These are phyloP conservation scores for Aspergillus ochraceus DNA, from an alignment of 2,329 filamentous ascomycete species.

Conservation along the genomic window DNA sequence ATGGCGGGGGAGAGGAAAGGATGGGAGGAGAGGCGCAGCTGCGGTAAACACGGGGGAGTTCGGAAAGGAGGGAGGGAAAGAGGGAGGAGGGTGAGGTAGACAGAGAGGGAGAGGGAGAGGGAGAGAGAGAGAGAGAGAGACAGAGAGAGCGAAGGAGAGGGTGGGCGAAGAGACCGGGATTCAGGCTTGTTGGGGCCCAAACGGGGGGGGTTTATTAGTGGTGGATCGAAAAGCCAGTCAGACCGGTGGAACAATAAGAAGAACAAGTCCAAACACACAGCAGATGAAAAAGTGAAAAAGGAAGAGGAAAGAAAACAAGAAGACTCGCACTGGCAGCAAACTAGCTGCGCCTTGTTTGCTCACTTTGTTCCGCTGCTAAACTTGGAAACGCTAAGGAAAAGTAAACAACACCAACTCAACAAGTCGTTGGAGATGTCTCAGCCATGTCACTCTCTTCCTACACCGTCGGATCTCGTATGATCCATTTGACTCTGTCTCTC, in stretches of 20 bases:
- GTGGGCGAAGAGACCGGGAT: no score
- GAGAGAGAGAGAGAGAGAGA: background rate
- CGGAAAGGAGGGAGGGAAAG: background rate
- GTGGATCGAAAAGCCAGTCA: no score
- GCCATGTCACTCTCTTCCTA: conserved; percentile 9
- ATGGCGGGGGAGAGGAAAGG: conserved; percentile 16
- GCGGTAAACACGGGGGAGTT: conserved; percentile 17
- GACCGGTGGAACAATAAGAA: no score
- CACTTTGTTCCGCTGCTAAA: conserved; percentile 22
- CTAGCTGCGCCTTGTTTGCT: conserved; percentile 21
- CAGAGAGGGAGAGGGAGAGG: conserved; percentile 4
- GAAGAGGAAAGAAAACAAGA: conserved; percentile 12
- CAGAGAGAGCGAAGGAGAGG: no score
- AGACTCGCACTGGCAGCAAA: conserved; percentile 13
- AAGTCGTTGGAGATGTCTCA: conserved; percentile 7
- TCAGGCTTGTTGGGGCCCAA: no score
- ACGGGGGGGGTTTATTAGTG: no score
- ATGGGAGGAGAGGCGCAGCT: conserved; percentile 8
- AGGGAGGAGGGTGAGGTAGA: background rate
- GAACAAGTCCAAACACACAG: background rate
- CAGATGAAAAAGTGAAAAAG: conserved; percentile 4
- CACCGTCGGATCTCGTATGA: background rate
- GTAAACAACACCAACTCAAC: background rate
- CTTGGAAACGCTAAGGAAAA: conserved; percentile 20
- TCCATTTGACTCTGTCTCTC: background rate